Percentiles rank a stretch among this genome's conserved stretches.
Conservation (phyloP, 805 yeast genomes). For the Sugiyamaella qingdaonensis region DNA sequence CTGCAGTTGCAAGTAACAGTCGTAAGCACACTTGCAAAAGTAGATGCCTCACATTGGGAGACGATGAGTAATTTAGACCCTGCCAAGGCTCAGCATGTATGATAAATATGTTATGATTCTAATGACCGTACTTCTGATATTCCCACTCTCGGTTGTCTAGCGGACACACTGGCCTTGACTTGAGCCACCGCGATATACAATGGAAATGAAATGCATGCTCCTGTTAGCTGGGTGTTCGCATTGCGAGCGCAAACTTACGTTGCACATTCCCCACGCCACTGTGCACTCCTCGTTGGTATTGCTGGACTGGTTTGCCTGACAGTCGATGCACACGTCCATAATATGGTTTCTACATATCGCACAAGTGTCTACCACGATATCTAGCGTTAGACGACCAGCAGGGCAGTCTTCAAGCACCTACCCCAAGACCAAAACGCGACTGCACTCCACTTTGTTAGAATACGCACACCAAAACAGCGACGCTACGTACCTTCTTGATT, state of each 20-base stretch:
- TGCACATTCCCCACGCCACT: constrained; percentile 96
- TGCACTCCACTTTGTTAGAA: constrained; percentile 70
- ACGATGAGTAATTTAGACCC: background rate
- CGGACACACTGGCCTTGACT: constrained; percentile 94
- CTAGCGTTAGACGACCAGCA: background rate
- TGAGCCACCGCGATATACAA: constrained; percentile 93
- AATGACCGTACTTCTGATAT: constrained; percentile 67
- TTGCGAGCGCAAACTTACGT: constrained; percentile 31
- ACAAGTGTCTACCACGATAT: constrained; percentile 89
- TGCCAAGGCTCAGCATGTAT: background rate
- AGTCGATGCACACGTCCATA: constrained; percentile 96
- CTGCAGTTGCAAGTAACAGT: background rate
- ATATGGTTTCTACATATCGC: constrained; percentile 97
- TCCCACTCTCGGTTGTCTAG: constrained; percentile 91
- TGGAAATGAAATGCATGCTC: constrained; percentile 95
- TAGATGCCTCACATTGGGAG: background rate
- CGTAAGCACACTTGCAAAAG: too few species aligned
- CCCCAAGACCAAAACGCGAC: constrained; percentile 99
- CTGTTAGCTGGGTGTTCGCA: too few species aligned
- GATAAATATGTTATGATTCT: constrained; percentile 15
- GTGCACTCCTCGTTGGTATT: constrained; percentile 69
- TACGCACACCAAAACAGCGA: background rate
- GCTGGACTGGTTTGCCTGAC: constrained; percentile 77
- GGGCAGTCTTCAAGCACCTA: constrained; percentile 26
- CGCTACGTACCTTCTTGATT: constrained; percentile 58